Evolutionary conservation across 352 stramenopile genomes (phyloP), one percentile per base, ranked within the genome.

Genomic region (Poterioochromonas sp.): DNA sequence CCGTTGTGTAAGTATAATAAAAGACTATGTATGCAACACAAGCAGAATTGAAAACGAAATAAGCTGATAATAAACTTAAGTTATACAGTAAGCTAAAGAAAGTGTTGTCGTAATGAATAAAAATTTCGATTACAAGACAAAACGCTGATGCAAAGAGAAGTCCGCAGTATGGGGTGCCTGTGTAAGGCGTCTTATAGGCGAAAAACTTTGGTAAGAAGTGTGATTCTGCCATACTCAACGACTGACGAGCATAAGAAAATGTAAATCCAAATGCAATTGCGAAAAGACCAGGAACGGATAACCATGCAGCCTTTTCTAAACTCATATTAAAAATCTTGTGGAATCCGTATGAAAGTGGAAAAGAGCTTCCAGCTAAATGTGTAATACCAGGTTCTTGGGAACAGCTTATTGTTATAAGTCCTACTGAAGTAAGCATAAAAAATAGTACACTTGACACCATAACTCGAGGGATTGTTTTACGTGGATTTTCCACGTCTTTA

Each of bases 231-330:
- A 76, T 76, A 22, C 12, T 8, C 11, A 11, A 32, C 1, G 69
- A 5, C 32, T 76, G 69, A 11, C 39, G 43, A 29, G 12, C 69
- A 40, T 58, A 58, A 29, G 49, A 12, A 43, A 63, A 76, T 35
- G 69, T 76, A 29, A 76, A 76, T 11, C 69, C 69, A 47, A 71
- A 71, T 8, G 18, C 5, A 26, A 29, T 71, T 47, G 62, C 34
- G 62, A 71, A 71, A 5, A 47, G 5, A n/a, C 18, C 15, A 12
- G 62, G 62, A 26, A 71, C 12, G 34, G n/a, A 26, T 8, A 71
- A 29, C 8, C 39, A 8, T 29, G 62, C 62, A 26, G 39, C 34
- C 8, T 47, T 11, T n/a, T n/a, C n/a, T 8, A 29, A 71, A 15
- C 15, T 26, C 15, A 47, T 47, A 29, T 44, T 3, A 47, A 71